Base-by-base conservation (phyloP, 305 asterid genomes). In the Lippia alba region DNA sequence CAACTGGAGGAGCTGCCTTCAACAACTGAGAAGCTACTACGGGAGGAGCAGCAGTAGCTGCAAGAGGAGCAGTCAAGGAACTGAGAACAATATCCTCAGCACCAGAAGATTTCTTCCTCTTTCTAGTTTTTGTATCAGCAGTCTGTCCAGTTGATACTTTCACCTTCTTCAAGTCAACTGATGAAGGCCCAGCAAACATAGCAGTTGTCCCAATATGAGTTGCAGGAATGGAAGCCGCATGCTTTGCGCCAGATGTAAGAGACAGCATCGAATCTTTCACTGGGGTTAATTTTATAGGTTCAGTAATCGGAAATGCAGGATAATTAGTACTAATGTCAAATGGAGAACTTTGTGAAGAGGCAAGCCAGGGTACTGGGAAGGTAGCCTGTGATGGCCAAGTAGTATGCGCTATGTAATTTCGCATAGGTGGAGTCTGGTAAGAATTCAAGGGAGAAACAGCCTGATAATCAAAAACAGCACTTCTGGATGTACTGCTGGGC, bases 281-380 rank as follows among this genome's bases (percentile, higher is more conserved):
- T 12, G 86, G 80, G 33, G 81, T 80, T 62, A 79, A 74, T 76
- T 87, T 92, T 54, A 88, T 77, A 33, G 85, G 75, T 49, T 89
- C 98, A 0, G 87, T 60, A 56, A 75, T 61, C 14, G 89, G 86
- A 78, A 84, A 79, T 12, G 83, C 77, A 56, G 96, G 81, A 78
- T 74, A 76, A 61, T 57, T 90, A 73, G 89, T 67, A 76, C 83
- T 78, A 59, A 80, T 60, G 64, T 88, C 91, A 74, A 85, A 83
- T 6, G 91, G 80, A 69, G 97, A 83, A 79, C 79, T 79, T 75
- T 87, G 97, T 24, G 97, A 82, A 76, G 97, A 82, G 60, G 94
- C 77, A 73, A 86, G 81, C 98, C 96, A 89, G 18, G 96, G 90
- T 61, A 85, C 82, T 36, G 88, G 82, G 69, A 84, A 83, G 49